These are phyloP conservation scores for Plantago ovata DNA, from an alignment of 257 asterid species.

Conservation along the genomic window DNA sequence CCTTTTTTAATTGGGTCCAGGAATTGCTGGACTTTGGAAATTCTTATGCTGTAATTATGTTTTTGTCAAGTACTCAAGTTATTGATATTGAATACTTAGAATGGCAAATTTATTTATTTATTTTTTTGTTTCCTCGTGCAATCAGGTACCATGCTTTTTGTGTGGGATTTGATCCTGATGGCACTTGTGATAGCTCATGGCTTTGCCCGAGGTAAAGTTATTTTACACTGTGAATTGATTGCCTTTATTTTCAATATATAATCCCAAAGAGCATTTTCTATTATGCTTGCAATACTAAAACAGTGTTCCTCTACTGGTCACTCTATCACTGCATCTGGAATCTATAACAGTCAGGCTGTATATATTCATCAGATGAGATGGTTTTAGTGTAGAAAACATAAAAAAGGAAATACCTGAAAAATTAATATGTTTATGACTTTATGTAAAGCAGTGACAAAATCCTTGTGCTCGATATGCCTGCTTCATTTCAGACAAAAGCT, in stretches of 20 bases:
- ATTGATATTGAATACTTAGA: slow-evolving; percentile 2
- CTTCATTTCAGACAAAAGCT: background rate
- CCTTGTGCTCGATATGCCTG: too few relatives aligned
- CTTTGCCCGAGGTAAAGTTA: slow-evolving; percentile 80
- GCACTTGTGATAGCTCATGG: slow-evolving; percentile 86
- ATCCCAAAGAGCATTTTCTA: slow-evolving; percentile 4
- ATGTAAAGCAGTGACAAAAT: too few relatives aligned
- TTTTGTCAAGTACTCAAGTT: background rate
- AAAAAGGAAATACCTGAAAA: too few relatives aligned
- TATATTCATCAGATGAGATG: too few relatives aligned
- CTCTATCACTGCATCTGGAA: background rate
- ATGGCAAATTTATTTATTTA: too few relatives aligned
- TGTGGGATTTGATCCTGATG: slow-evolving; percentile 95
- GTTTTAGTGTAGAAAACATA: too few relatives aligned
- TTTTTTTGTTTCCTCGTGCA: slow-evolving; percentile 21
- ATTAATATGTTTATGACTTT: too few relatives aligned
- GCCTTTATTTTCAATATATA: slow-evolving; percentile 9
- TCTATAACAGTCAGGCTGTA: background rate
- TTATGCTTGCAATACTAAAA: slow-evolving; percentile 12
- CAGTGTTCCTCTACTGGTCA: slow-evolving; percentile 7
- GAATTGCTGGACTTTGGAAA: background rate
- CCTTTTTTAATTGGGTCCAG: too few relatives aligned
- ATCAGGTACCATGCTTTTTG: slow-evolving; percentile 96
- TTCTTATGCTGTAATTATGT: slow-evolving; percentile 10
- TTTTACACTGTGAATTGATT: slow-evolving; percentile 5